phyloP scores from a whole-genome alignment of 306 rosid genomes.

The Coriaria nepalensis region DNA sequence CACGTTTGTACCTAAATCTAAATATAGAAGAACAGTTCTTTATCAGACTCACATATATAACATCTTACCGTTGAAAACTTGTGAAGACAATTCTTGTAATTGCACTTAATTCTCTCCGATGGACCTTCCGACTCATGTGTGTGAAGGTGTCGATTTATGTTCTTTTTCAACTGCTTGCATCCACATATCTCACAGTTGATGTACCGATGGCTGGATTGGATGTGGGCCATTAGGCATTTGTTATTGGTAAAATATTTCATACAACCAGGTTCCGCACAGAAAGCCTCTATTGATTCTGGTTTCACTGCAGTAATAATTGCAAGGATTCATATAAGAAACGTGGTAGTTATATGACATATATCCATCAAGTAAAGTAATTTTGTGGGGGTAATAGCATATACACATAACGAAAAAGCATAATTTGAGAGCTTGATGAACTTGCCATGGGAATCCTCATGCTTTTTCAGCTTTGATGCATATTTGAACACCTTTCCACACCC shows the following conservation, averaged over 20 bases:
- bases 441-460: constrained; percentile 76
- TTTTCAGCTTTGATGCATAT: constrained; percentile 38
- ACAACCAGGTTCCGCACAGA: constrained; percentile 60
- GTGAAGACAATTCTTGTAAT: constrained; percentile 31
- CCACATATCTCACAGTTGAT: constrained; percentile 54
- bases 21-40: background rate
- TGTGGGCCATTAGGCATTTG: constrained; percentile 50
- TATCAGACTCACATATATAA: background rate
- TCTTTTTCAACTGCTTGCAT: constrained; percentile 50
- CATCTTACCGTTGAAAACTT: constrained; percentile 56
- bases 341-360: too few relatives aligned
- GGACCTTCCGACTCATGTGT: constrained; percentile 32
- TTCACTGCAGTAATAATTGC: constrained; percentile 31
- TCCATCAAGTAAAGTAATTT: too few relatives aligned
- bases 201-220: constrained; percentile 52
- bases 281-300: constrained; percentile 49
- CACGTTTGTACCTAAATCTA: background rate
- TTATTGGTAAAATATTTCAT: constrained; percentile 50
- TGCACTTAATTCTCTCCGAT: constrained; percentile 29
- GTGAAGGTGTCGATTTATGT: constrained; percentile 55
- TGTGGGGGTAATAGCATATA: background rate
- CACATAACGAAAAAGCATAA: background rate
- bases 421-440: constrained; percentile 2
- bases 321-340: too few relatives aligned
- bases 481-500: constrained; percentile 69